Evolutionary conservation across 768 basidiomycete genomes (phyloP), one percentile per base, ranked within the genome.

Genomic region (Suillus bovinus): DNA sequence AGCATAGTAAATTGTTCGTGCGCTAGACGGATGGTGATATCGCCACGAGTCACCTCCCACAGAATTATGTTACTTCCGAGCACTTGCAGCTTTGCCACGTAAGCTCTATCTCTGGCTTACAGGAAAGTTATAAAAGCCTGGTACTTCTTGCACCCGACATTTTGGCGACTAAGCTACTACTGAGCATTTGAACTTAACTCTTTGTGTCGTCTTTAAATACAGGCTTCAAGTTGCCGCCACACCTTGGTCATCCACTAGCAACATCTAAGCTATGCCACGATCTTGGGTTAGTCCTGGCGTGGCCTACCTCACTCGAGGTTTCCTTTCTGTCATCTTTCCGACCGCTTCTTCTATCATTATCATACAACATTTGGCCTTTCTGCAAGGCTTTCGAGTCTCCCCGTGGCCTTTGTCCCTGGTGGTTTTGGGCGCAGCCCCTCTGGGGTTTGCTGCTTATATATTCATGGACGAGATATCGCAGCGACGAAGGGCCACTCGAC

Each of bases 261-360:
- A 24, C 2, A 27, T 58, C 10, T 8, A 49, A 29, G 24, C 11
- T 4, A 58, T 58, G 42, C 22, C 22, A 27, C 38, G 22, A 24
- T 33, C 49, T 44, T 34, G 59, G 59, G n/a, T 36, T n/a, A 57
- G 65, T 3, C 73, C 72, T 1, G 74, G 74, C 14, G 50, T 76
- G 22, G 65, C 61, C 22, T 69, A 67, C 55, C 33, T 71, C 2
- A 62, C 61, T 14, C 70, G 66, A 24, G 61, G 52, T 52, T 29
- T 41, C 22, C 44, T 66, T 49, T 67, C 69, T 29, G 22, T 59
- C n/a, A 5, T 66, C 8, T 29, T 71, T 20, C 68, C 66, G 4
- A 16, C 64, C 27, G 0, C 61, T 31, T 58, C 64, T 38, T 27
- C 71, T 14, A 58, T 60, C 41, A 14, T 74, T 6, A 38, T 71